phyloP scores from a whole-genome alignment of 371 early-diverging fungal species.

The Batkoa obscura region DNA sequence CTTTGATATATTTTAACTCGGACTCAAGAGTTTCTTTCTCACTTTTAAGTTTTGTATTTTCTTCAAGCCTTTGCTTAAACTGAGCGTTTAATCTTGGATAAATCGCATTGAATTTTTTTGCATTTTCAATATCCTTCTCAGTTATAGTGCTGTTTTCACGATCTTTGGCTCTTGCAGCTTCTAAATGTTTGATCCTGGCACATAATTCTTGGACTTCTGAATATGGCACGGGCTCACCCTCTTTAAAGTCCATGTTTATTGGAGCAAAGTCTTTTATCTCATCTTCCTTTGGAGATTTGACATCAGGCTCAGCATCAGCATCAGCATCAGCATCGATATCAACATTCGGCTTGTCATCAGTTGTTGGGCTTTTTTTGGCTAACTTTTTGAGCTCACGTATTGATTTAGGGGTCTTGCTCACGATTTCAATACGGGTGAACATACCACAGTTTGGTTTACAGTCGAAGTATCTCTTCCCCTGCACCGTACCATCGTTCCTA shows the following conservation, averaged over 20 bases:
- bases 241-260: no score
- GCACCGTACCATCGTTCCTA: conserved; percentile 61
- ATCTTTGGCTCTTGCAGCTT: conserved; percentile 65
- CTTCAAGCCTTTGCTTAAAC: no score
- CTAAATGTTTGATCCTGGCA: conserved; percentile 56
- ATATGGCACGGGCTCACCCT: conserved; percentile 15
- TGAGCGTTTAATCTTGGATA: no score
- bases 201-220: conserved; percentile 64
- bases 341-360: neutral
- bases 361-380: conserved; percentile 10
- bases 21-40: no score
- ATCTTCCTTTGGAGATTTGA: neutral
- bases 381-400: conserved; percentile 37
- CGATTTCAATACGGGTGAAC: no score
- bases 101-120: no score
- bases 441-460: conserved; percentile 50
- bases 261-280: neutral
- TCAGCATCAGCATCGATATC: neutral
- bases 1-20: no score
- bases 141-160: conserved; percentile 46
- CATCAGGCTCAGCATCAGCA: no score
- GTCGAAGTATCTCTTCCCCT: conserved; percentile 64
- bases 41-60: no score
- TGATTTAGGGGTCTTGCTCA: no score
- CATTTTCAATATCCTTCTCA: conserved; percentile 51